A percentile compares a stretch with the other conserved stretches of the same genome.
These are phyloP conservation scores for Drechmeria coniospora DNA, from an alignment of 2,329 filamentous ascomycete genomes.

Conservation along the genomic window DNA sequence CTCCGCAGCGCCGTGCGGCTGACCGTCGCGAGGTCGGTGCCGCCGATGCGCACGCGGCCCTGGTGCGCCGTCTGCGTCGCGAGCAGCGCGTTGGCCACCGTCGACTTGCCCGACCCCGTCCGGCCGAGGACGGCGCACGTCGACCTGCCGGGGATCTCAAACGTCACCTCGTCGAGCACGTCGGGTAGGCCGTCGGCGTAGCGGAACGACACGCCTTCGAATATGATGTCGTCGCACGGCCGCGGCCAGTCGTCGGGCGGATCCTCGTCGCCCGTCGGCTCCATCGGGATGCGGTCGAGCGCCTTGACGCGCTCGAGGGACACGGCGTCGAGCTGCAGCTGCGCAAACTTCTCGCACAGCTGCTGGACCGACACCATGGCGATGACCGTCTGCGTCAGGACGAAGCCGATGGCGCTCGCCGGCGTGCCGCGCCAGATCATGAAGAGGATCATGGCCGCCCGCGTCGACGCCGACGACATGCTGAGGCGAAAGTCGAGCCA, in stretches of 20 bases:
- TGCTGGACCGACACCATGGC: slow-evolving; percentile 23
- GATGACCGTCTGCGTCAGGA: slow-evolving; percentile 41
- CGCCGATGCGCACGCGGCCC: slow-evolving; percentile 39
- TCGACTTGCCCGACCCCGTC: slow-evolving; percentile 80
- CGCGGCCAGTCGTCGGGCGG: slow-evolving; percentile 68
- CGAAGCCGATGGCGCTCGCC: slow-evolving; percentile 69
- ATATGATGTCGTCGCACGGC: slow-evolving; percentile 55
- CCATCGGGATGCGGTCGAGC: slow-evolving; percentile 63
- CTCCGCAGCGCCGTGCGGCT: slow-evolving; percentile 40
- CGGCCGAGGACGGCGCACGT: slow-evolving; percentile 60
- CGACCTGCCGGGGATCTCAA: slow-evolving; percentile 53
- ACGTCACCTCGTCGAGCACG: slow-evolving; percentile 50
- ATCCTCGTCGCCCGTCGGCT: slow-evolving; percentile 47
- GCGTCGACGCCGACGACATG: slow-evolving; percentile 48
- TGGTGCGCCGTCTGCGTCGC: slow-evolving; percentile 35
- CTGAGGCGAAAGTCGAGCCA: slow-evolving; percentile 71
- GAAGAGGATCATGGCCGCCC: slow-evolving; percentile 56
- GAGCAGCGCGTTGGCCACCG: slow-evolving; percentile 44
- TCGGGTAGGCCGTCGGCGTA: slow-evolving; percentile 68
- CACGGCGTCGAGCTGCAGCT: slow-evolving; percentile 83
- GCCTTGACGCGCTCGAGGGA: slow-evolving; percentile 78
- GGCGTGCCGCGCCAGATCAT: slow-evolving; percentile 63
- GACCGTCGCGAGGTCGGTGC: slow-evolving; percentile 33
- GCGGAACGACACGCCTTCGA: slow-evolving; percentile 61
- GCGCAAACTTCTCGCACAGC: slow-evolving; percentile 67